phyloP scores from a whole-genome alignment of 1,139 yeast genomes.

The Sugiyamaella paludigena region DNA sequence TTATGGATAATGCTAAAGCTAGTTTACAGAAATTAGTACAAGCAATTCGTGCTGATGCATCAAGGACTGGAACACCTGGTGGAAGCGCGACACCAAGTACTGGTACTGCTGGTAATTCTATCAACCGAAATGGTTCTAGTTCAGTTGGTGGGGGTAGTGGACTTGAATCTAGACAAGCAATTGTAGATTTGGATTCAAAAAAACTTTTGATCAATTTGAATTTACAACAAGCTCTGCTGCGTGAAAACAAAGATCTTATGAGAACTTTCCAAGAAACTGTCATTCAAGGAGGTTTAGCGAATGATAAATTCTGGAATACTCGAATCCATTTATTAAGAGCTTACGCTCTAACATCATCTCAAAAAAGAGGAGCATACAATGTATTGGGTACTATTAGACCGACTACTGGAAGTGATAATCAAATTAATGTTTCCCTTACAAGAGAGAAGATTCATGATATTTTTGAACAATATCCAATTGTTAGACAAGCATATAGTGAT shows the following conservation, averaged over 20 bases:
- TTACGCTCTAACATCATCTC: conserved; percentile 78
- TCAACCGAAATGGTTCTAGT: neutral
- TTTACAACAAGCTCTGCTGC: conserved; percentile 72
- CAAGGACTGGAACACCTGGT: conserved; percentile 2
- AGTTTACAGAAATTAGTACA: conserved; percentile 64
- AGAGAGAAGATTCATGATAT: conserved; percentile 87
- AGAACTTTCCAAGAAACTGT: conserved; percentile 85
- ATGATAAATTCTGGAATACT: conserved; percentile 85
- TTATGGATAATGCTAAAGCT: conserved; percentile 72
- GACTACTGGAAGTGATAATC: conserved; percentile 64
- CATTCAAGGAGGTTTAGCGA: conserved; percentile 70
- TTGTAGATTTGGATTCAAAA: conserved; percentile 35
- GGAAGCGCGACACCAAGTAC: conserved; percentile 1
- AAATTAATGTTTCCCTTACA: conserved; percentile 88
- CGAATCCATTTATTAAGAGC: conserved; percentile 78
- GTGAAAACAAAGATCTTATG: conserved; percentile 68
- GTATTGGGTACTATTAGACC: conserved; percentile 92
- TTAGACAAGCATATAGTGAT: conserved; percentile 85
- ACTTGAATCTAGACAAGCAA: conserved; percentile 18
- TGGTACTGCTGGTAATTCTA: conserved; percentile 2
- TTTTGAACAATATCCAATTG: conserved; percentile 89
- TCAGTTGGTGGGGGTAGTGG: neutral
- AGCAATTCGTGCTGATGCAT: conserved; percentile 7
- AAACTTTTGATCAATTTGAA: conserved; percentile 64
- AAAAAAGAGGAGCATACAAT: conserved; percentile 89